These are phyloP conservation scores for Yamadazyma tumulicola DNA, from an alignment of 805 yeast genomes.

Conservation along the genomic window DNA sequence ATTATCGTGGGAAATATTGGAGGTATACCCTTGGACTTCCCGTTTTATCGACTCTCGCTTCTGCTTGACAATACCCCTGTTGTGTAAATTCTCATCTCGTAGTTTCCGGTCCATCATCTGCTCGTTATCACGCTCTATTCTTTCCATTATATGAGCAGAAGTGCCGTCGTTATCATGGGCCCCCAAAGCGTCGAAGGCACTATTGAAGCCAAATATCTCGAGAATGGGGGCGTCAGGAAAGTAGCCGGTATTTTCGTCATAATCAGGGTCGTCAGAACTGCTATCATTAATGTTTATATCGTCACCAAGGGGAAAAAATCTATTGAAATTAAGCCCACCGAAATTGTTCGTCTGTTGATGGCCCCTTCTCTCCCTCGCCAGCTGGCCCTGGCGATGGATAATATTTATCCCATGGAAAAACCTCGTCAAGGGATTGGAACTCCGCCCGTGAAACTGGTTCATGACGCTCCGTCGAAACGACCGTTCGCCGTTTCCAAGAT, in stretches of 20 bases:
- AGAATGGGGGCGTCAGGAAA: slow-evolving; percentile 2
- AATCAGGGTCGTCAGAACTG: slow-evolving; percentile 5
- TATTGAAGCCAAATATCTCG: background rate
- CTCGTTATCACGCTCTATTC: slow-evolving; percentile 41
- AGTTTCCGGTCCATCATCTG: slow-evolving; percentile 29
- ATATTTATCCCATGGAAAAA: too few species aligned
- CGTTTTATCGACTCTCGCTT: slow-evolving; percentile 23
- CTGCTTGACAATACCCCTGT: slow-evolving; percentile 25
- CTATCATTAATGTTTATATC: background rate
- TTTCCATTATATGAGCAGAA: slow-evolving; percentile 19
- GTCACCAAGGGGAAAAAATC: background rate
- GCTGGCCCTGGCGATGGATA: too few species aligned
- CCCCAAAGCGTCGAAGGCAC: background rate
- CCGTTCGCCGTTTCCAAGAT: too few species aligned
- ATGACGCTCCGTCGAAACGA: too few species aligned
- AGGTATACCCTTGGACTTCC: slow-evolving; percentile 28
- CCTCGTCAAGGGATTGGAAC: too few species aligned
- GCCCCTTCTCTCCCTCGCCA: too few species aligned
- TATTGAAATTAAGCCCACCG: too few species aligned
- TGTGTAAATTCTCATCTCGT: slow-evolving; percentile 27
- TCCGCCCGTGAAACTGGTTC: too few species aligned
- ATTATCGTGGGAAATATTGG: slow-evolving; percentile 19
- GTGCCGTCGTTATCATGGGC: slow-evolving; percentile 14
- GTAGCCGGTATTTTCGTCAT: slow-evolving; percentile 1
- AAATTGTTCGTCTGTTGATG: too few species aligned